Evolutionary conservation across 768 basidiomycete genomes (phyloP), one percentile per base, ranked within the genome.

Genomic region (Tricholoma terreum): DNA sequence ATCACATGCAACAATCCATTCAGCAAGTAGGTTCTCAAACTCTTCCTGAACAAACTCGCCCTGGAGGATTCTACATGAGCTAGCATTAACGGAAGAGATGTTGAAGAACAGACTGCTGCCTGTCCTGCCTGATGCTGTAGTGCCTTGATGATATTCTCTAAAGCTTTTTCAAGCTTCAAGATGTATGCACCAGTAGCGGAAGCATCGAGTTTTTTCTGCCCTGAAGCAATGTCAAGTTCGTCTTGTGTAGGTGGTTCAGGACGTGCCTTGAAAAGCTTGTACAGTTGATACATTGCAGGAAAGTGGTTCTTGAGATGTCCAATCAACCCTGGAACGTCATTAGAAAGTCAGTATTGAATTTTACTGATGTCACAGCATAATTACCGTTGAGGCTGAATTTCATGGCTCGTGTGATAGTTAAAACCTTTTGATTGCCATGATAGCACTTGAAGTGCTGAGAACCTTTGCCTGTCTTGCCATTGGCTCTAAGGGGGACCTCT

Each of bases 1-100:
- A 38, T 66, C 60, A 27, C 43, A 50, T 50, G 55, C 49, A 24
- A 62, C 53, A 31, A 55, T 59, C 53, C 46, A 59, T 30, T 51
- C 50, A 31, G 52, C 24, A 9, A 59, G 61, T 19, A 55, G 51
- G 46, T 31, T 24, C 22, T 56, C 52, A 34, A 55, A 53, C 34
- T 27, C 50, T 45, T 56, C 61, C 38, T 66, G 68, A 42, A n/a
- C n/a, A n/a, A n/a, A n/a, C n/a, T n/a, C n/a, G n/a, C n/a, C n/a
- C n/a, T n/a, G n/a, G n/a, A n/a, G n/a, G n/a, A n/a, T n/a, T n/a
- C n/a, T n/a, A n/a, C n/a, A n/a, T n/a, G n/a, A n/a, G n/a, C n/a
- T n/a, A n/a, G n/a, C n/a, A n/a, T n/a, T n/a, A n/a, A n/a, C n/a
- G n/a, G n/a, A n/a, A n/a, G n/a, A n/a, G n/a, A n/a, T n/a, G n/a